Evolutionary conservation across 345 rosid species (phyloP).

Genomic region (Capsella bursapastoris): DNA sequence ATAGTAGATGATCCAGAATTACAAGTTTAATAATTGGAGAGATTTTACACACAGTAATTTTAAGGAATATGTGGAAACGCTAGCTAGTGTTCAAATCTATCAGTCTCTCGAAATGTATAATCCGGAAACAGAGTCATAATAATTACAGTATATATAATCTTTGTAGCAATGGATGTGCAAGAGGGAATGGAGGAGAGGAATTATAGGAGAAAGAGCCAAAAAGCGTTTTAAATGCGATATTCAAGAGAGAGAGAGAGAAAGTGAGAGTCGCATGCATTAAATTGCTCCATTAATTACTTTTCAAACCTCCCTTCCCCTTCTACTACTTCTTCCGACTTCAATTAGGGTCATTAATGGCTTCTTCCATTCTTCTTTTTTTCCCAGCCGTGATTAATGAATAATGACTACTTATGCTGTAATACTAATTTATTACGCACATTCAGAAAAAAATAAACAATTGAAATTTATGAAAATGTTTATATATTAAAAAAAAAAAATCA

Average conservation of each 20-base stretch:
- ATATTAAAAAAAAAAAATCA: too few relatives aligned
- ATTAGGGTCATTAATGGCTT: slow-evolving; percentile 27
- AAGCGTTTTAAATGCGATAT: slow-evolving; percentile 27
- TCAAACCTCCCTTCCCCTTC: slow-evolving; percentile 24
- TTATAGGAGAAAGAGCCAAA: slow-evolving; percentile 40
- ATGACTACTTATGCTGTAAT: background rate
- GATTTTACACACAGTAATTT: too few relatives aligned
- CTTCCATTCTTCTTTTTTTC: background rate
- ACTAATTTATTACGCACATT: background rate
- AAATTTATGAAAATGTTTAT: background rate
- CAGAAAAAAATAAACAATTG: background rate
- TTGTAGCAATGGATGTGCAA: too few relatives aligned
- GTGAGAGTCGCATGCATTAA: slow-evolving; percentile 21
- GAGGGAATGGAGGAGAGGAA: slow-evolving; percentile 37
- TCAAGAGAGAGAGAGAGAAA: background rate
- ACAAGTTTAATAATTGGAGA: too few relatives aligned
- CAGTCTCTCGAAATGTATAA: too few relatives aligned
- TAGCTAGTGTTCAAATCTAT: too few relatives aligned
- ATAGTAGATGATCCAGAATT: too few relatives aligned
- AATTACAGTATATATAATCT: too few relatives aligned
- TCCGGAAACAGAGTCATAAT: too few relatives aligned
- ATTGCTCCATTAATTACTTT: slow-evolving; percentile 34
- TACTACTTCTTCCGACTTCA: slow-evolving; percentile 1
- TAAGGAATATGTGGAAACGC: too few relatives aligned
- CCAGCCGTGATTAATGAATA: slow-evolving; percentile 15